Percentiles rank a stretch among this genome's conserved stretches.
phyloP scores from a whole-genome alignment of 2,329 filamentous ascomycete genomes.

The Penicillium decumbens region DNA sequence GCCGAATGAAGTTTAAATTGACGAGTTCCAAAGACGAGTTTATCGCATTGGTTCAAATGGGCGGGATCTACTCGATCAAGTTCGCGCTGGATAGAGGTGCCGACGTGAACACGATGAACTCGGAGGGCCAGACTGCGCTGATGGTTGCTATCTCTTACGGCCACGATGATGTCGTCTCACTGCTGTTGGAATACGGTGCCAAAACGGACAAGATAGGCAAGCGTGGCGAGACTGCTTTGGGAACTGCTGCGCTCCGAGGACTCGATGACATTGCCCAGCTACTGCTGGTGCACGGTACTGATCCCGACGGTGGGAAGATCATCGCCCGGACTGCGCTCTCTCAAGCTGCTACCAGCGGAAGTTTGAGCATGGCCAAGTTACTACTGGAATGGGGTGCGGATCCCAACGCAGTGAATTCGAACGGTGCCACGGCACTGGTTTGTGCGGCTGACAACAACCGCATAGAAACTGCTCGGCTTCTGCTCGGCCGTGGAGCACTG shows the following conservation, averaged over 20 bases:
- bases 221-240: slow-evolving; percentile 10
- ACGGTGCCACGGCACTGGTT: slow-evolving; percentile 14
- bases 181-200: slow-evolving; percentile 14
- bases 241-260: slow-evolving; percentile 8
- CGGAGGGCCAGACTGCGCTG: slow-evolving; percentile 10
- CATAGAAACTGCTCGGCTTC: slow-evolving; percentile 7
- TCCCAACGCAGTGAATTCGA: slow-evolving; percentile 9
- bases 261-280: slow-evolving; percentile 10
- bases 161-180: slow-evolving; percentile 9
- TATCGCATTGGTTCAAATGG: slow-evolving; percentile 7
- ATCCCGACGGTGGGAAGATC: background rate
- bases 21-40: slow-evolving; percentile 12
- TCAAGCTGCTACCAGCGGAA: slow-evolving; percentile 10
- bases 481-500: slow-evolving; percentile 12
- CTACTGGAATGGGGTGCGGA: slow-evolving; percentile 14
- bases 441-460: slow-evolving; percentile 13
- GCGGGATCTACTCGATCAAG: slow-evolving; percentile 1
- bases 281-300: slow-evolving; percentile 9
- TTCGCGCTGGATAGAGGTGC: slow-evolving; percentile 14
- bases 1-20: slow-evolving; percentile 12
- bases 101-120: slow-evolving; percentile 7
- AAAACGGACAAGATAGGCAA: background rate
- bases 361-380: slow-evolving; percentile 10
- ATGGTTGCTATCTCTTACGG: slow-evolving; percentile 15
- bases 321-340: slow-evolving; percentile 8